These are phyloP conservation scores for Trichomonascaceae sp. DNA, from an alignment of 1,139 yeast genomes.

Conservation along the genomic window DNA sequence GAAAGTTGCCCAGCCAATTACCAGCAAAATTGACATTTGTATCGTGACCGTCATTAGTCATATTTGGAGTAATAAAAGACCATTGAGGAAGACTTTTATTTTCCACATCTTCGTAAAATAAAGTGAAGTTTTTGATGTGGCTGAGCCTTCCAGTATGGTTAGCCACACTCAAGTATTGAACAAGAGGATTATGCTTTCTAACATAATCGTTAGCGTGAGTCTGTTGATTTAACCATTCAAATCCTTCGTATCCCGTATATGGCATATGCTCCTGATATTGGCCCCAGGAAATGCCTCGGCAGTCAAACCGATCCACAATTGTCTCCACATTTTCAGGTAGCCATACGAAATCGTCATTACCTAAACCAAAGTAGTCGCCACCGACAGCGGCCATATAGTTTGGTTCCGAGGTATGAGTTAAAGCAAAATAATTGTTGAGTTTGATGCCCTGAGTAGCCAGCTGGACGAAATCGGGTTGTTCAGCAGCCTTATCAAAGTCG, in stretches of 20 bases:
- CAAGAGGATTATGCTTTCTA: constrained; percentile 46
- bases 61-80: constrained; percentile 45
- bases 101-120: constrained; percentile 37
- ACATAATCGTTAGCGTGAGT: constrained; percentile 42
- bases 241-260: constrained; percentile 44
- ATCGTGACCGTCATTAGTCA: constrained; percentile 47
- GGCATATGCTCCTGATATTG: constrained; percentile 47
- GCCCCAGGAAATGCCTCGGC: constrained; percentile 42
- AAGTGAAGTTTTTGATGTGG: constrained; percentile 42
- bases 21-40: constrained; percentile 40
- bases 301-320: constrained; percentile 42
- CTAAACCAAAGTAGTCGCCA: constrained; percentile 45
- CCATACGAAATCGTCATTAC: constrained; percentile 38
- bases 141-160: constrained; percentile 32
- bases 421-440: constrained; percentile 44
- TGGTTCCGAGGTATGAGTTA: constrained; percentile 48
- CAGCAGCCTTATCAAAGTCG: constrained; percentile 44
- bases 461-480: constrained; percentile 37
- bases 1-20: constrained; percentile 39
- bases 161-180: constrained; percentile 37
- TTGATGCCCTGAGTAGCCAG: constrained; percentile 40
- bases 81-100: constrained; percentile 42
- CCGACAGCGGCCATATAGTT: constrained; percentile 44
- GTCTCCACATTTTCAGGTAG: constrained; percentile 42
- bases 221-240: constrained; percentile 39